Percentiles rank a stretch among this genome's conserved stretches.
phyloP scores from a whole-genome alignment of 1,139 yeast genomes.

The Geotrichum europaeum region DNA sequence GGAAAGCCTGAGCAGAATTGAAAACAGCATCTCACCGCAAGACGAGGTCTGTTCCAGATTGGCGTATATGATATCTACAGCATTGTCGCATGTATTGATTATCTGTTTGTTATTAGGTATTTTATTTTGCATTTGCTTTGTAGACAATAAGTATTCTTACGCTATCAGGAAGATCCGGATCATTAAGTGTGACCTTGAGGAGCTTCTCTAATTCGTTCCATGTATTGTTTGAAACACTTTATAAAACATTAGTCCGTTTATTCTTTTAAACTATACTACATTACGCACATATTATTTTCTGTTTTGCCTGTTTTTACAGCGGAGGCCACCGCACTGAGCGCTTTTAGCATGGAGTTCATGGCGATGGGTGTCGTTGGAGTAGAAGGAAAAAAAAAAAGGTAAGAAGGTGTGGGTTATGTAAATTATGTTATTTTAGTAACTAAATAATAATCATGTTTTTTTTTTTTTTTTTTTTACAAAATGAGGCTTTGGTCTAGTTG shows the following conservation, averaged over 20 bases:
- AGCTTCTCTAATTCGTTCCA: conserved; percentile 10
- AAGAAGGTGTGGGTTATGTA: background rate
- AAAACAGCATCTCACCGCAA: conserved; percentile 14
- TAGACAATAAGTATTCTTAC: background rate
- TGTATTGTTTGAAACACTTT: conserved; percentile 6
- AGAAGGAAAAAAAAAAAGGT: background rate
- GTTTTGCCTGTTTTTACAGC: conserved; percentile 12
- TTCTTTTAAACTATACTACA: background rate
- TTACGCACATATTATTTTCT: conserved; percentile 9
- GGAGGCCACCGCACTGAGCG: background rate
- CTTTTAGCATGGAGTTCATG: background rate
- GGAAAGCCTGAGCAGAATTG: conserved; percentile 9
- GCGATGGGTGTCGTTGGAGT: background rate
- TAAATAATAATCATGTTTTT: no score
- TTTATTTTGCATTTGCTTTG: background rate
- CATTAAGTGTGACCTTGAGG: conserved; percentile 2
- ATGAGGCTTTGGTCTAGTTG: background rate
- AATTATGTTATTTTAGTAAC: background rate
- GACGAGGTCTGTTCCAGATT: conserved; percentile 2
- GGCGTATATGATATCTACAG: conserved; percentile 5
- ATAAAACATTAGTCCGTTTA: background rate
- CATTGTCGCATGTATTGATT: conserved; percentile 5
- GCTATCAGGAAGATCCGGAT: conserved; percentile 8
- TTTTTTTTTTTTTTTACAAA: background rate
- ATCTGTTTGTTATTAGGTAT: background rate